Percentiles rank a stretch among this genome's conserved stretches.
Conservation (phyloP, 2,329 filamentous ascomycete genomes). For the Bipolaris victoriae region DNA sequence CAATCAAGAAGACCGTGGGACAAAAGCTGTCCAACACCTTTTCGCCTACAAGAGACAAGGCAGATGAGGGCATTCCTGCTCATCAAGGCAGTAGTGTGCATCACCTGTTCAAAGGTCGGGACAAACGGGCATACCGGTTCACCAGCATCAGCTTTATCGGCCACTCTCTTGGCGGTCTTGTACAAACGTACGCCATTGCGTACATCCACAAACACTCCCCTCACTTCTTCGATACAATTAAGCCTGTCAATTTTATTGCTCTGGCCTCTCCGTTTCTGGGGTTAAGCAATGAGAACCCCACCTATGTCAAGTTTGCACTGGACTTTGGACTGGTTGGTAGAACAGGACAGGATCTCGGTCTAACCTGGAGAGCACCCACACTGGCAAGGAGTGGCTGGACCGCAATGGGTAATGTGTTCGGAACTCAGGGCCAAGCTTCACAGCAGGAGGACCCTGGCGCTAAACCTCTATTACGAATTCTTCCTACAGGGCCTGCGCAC, state of each 20-base stretch:
- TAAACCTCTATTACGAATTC: slow-evolving; percentile 85
- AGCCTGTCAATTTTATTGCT: slow-evolving; percentile 87
- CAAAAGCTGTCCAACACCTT: slow-evolving; percentile 57
- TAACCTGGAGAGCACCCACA: slow-evolving; percentile 92
- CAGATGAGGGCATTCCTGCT: slow-evolving; percentile 54
- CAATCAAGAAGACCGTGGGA: slow-evolving; percentile 62
- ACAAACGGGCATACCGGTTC: slow-evolving; percentile 73
- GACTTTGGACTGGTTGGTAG: slow-evolving; percentile 97
- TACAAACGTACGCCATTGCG: slow-evolving; percentile 93
- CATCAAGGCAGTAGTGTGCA: slow-evolving; percentile 70
- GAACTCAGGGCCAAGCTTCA: slow-evolving; percentile 63
- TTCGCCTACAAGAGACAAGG: slow-evolving; percentile 50
- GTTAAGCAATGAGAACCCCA: slow-evolving; percentile 93
- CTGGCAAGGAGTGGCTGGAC: slow-evolving; percentile 87
- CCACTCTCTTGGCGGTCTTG: slow-evolving; percentile 86
- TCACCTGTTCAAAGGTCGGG: slow-evolving; percentile 52
- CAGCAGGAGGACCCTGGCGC: slow-evolving; percentile 73
- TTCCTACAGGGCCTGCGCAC: slow-evolving; percentile 91
- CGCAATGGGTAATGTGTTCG: slow-evolving; percentile 81
- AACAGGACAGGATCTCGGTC: slow-evolving; percentile 90
- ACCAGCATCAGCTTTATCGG: slow-evolving; percentile 95
- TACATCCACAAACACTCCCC: slow-evolving; percentile 98
- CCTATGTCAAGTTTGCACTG: slow-evolving; percentile 95
- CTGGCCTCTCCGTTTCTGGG: slow-evolving; percentile 88
- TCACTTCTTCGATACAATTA: slow-evolving; percentile 83